Base-by-base conservation (phyloP, 139 green algal genomes). In the Dunaliella sp. region DNA sequence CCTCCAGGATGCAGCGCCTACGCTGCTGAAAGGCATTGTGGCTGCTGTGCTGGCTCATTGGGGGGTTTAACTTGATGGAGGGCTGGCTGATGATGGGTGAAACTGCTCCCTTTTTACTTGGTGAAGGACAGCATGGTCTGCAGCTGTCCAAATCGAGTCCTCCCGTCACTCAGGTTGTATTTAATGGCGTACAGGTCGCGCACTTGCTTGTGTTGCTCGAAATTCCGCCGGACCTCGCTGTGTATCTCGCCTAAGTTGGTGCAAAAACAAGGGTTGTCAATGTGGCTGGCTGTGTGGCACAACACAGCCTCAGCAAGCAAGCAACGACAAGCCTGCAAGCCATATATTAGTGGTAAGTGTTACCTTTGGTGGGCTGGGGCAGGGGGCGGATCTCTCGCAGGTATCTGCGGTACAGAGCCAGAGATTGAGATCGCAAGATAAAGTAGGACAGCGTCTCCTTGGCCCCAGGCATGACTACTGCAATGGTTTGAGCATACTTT, bases 141-240 rank as follows among this genome's bases (percentile, higher is more conserved):
- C 1, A 95, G 88, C 85, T 88, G 83, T 84, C 92, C 91, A 7
- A 94, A 81, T 30, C 87, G 86, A 84, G 85, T 81, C 7, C 82
- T 36, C 3, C 88, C 92, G 28, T 94, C 91, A 22, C 87, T 92
- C 1, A 95, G 86, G 0, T 86, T 86, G 86, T 89, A 94, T 77
- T 95, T 95, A 58, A 92, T 91, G 3, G 74, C 72, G 26, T 87
- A 35, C 38, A 88, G 25, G 36, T 92, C 82, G 0, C n/a, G 48
- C 1, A 77, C 84, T 0, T 58, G 3, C 16, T 82, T 73, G 38
- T 91, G 57, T 32, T 80, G 37, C 48, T 93, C 87, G 84, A 93
- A 93, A 1, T 77, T 48, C 21, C 57, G 48, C 0, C 90, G 81
- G 3, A 93, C 82, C 57, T 93, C 86, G 1, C 7, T 25, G 0